Conservation (phyloP, 306 rosid species). For the Argentina anserina region DNA sequence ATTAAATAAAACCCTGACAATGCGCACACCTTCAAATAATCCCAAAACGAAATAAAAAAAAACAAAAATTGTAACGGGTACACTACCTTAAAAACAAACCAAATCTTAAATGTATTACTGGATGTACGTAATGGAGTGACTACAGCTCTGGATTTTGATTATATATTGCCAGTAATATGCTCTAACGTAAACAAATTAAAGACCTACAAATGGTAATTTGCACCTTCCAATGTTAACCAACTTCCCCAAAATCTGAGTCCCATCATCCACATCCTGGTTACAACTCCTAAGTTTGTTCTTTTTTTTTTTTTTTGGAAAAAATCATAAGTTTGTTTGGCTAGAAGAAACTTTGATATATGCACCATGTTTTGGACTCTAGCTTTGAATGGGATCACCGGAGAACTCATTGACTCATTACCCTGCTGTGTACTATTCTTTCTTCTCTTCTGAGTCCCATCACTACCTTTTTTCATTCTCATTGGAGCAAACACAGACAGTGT, state of each 20-base stretch:
- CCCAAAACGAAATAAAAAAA: neutral
- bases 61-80: neutral
- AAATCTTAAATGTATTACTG: too few relatives aligned
- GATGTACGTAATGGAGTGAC: too few relatives aligned
- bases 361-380: neutral
- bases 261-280: neutral
- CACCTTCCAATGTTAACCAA: neutral
- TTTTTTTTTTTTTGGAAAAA: too few relatives aligned
- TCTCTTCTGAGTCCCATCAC: neutral
- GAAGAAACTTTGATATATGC: neutral
- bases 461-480: neutral
- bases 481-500: neutral
- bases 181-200: neutral
- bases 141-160: neutral
- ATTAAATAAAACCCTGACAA: too few relatives aligned
- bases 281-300: neutral
- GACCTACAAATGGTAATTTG: neutral
- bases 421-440: neutral
- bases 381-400: neutral
- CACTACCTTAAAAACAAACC: neutral
- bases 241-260: neutral
- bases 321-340: neutral
- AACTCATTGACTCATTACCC: neutral
- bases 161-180: neutral
- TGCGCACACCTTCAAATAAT: neutral